These are phyloP conservation scores for Skeletonema tropicum DNA, from an alignment of 108 stramenopile genomes.

Conservation along the genomic window DNA sequence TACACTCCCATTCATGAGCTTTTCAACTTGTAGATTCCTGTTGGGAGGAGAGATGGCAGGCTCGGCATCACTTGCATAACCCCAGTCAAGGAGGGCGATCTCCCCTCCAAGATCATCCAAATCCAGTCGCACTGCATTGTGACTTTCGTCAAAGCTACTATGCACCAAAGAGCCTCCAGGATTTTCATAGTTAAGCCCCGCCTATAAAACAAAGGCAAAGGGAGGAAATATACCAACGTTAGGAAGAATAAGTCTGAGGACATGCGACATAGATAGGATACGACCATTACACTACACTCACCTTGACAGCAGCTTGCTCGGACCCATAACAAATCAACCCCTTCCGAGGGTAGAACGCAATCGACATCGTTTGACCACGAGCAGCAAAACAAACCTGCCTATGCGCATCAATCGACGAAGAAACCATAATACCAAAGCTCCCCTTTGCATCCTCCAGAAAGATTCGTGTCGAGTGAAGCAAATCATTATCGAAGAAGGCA, in stretches of 20 bases:
- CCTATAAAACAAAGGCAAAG: too few relatives aligned
- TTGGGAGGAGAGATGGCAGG: constrained; percentile 53
- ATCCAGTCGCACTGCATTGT: constrained; percentile 48
- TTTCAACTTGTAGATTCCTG: constrained; percentile 25
- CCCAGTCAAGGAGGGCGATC: constrained; percentile 53
- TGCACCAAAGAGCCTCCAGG: constrained; percentile 37
- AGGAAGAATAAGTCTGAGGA: background rate
- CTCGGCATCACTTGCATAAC: constrained; percentile 24
- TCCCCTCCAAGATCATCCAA: constrained; percentile 56
- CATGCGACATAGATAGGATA: background rate
- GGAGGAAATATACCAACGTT: too few relatives aligned
- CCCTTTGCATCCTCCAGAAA: constrained; percentile 80
- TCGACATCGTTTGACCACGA: constrained; percentile 77
- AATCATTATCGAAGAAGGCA: constrained; percentile 84
- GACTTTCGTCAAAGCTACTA: constrained; percentile 22
- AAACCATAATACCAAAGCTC: constrained; percentile 71
- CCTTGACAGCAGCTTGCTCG: constrained; percentile 86
- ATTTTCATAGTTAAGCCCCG: constrained; percentile 53
- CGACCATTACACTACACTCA: background rate
- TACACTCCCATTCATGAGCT: constrained; percentile 46
- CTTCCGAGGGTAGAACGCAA: constrained; percentile 82
- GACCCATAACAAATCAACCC: constrained; percentile 80
- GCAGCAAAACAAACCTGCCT: constrained; percentile 81
- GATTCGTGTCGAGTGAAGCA: constrained; percentile 60
- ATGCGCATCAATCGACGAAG: constrained; percentile 73